Evolutionary conservation across 805 yeast genomes (phyloP).

Genomic region (Gaillardinia entomophila): DNA sequence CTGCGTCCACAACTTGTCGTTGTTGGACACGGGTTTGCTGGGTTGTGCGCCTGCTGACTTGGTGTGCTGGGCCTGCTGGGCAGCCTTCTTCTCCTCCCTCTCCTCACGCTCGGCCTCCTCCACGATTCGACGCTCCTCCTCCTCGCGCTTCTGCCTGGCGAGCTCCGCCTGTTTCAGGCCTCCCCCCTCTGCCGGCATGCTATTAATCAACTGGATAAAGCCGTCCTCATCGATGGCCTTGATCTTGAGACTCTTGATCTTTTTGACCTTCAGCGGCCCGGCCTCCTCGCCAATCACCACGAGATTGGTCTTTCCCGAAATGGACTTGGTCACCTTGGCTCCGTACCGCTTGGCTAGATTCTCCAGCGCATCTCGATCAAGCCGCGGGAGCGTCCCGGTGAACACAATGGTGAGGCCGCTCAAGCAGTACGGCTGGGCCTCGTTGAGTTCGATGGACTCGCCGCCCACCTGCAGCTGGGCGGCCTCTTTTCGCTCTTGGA

Average conservation of each 20-base stretch:
- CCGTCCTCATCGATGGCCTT: conserved; percentile 89
- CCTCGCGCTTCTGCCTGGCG: conserved; percentile 63
- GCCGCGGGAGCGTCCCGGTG: conserved; percentile 79
- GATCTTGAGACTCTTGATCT: conserved; percentile 64
- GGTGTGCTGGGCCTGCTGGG: conserved; percentile 1
- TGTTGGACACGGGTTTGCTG: conserved; percentile 31
- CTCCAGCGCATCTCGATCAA: conserved; percentile 74
- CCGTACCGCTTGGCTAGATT: conserved; percentile 79
- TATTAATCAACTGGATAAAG: conserved; percentile 61
- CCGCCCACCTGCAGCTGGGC: conserved; percentile 21
- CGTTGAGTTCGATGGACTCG: conserved; percentile 54
- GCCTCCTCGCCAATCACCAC: conserved; percentile 95
- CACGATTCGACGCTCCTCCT: conserved; percentile 54
- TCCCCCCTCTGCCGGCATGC: conserved; percentile 93
- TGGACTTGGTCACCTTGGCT: conserved; percentile 81
- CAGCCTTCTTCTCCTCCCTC: conserved; percentile 31
- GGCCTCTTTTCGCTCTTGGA: conserved; percentile 23
- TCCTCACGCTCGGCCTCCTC: conserved; percentile 32
- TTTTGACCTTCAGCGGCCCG: conserved; percentile 89
- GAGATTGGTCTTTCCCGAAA: conserved; percentile 77
- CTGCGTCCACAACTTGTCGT: conserved; percentile 83
- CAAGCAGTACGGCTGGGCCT: conserved; percentile 80
- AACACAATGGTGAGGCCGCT: conserved; percentile 88
- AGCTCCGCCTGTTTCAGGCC: conserved; percentile 70
- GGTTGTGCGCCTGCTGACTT: background rate